Evolutionary conservation across 2,329 filamentous ascomycete genomes (phyloP), one percentile per base, ranked within the genome.

Genomic region (Teratosphaeria pseudoeucalypti): DNA sequence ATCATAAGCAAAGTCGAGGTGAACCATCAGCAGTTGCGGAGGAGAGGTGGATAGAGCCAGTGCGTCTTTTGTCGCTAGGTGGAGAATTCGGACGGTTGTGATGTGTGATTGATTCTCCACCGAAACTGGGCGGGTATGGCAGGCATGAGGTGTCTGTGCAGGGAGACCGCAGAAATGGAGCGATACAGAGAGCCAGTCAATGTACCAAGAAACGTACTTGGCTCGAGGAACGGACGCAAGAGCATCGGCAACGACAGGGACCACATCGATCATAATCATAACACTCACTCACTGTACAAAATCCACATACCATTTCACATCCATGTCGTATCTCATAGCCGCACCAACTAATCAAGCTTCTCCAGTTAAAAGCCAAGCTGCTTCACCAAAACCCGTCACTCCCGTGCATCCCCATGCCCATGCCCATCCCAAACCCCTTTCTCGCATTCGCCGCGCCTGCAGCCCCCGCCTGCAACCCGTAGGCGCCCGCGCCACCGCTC

Each of bases 311-410:
- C 16, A n/a, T 43, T 12, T 43, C 37, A 43, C 16, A 43, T 16
- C 34, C 10, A 6, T 49, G 43, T 49, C 43, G 43, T n/a, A 49
- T 49, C 43, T 49, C 43, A n/a, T 49, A 16, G 43, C 43, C 5
- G 19, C 16, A n/a, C n/a, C 19, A 10, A 19, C 16, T n/a, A 49
- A 49, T n/a, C n/a, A 23, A 3, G 6, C 16, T n/a, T n/a, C n/a
- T 2, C 16, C n/a, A 23, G 43, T 6, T 2, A 3, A 19, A 49
- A 19, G 5, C 43, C 43, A 49, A 23, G 2, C 10, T 49, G 5
- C n/a, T 5, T 49, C 43, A 49, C 43, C 60, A 70, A 43, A 68
- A 70, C 67, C 68, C 69, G 55, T 69, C 65, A 1, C 65, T 64
- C 10, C 64, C 64, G 37, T 65, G 62, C 67, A 69, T 66, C 0